Evolutionary conservation across 139 green algal species (phyloP).

Genomic region (Spirogloea muscicola): DNA sequence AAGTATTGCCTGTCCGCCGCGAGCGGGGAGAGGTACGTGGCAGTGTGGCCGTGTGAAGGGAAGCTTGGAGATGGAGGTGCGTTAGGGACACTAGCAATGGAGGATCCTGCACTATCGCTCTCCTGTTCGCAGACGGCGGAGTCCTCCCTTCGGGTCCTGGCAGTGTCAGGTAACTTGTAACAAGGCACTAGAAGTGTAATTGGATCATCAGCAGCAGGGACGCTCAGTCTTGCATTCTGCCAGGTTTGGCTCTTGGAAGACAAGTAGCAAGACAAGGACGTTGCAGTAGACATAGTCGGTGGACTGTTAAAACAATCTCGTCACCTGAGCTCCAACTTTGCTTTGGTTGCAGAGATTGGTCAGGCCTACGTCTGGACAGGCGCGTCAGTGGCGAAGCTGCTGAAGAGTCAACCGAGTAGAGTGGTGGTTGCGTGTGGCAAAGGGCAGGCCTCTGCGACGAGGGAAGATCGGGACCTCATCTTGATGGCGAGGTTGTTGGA

Average conservation of each 20-base stretch:
- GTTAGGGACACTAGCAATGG: slow-evolving; percentile 8
- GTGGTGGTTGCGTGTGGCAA: background rate
- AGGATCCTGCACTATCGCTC: slow-evolving; percentile 16
- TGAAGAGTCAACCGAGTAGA: slow-evolving; percentile 4
- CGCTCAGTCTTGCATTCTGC: too few species aligned
- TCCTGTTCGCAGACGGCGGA: background rate
- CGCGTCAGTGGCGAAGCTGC: slow-evolving; percentile 3
- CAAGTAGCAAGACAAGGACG: too few species aligned
- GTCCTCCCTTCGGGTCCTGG: slow-evolving; percentile 5
- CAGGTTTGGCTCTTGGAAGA: too few species aligned
- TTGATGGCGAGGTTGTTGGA: background rate
- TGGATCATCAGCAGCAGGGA: too few species aligned
- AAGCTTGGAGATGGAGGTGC: slow-evolving; percentile 2
- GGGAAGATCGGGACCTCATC: background rate
- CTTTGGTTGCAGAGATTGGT: too few species aligned
- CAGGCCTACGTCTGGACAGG: slow-evolving; percentile 29
- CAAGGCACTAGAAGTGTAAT: too few species aligned
- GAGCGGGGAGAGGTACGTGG: slow-evolving; percentile 57
- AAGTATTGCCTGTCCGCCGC: slow-evolving; percentile 55
- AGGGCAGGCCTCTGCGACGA: background rate
- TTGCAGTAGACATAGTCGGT: too few species aligned
- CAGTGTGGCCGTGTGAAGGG: slow-evolving; percentile 52
- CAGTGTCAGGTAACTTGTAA: too few species aligned
- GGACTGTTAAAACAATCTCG: too few species aligned
- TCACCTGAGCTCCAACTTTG: too few species aligned